Conservation (phyloP, 2,329 filamentous ascomycete species). For the Fusarium coicis region DNA sequence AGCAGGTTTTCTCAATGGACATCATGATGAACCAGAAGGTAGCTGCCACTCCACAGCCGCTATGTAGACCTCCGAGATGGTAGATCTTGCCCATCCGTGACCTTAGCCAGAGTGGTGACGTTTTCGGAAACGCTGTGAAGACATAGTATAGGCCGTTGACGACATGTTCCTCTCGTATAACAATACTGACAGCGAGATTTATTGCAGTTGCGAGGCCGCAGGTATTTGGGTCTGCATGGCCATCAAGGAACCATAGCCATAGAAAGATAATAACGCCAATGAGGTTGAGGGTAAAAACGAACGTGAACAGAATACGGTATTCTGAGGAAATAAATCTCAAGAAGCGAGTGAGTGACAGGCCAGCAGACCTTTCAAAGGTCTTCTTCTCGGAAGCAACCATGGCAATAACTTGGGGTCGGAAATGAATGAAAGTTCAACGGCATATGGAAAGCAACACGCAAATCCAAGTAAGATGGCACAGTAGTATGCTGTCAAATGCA, state of each 20-base stretch:
- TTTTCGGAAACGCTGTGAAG: constrained; percentile 51
- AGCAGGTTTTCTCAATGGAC: constrained; percentile 28
- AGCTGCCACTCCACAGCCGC: constrained; percentile 29
- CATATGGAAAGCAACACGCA: background rate
- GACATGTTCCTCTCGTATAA: constrained; percentile 60
- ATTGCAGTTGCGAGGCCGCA: constrained; percentile 50
- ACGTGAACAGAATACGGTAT: constrained; percentile 62
- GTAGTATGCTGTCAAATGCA: background rate
- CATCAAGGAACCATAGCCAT: constrained; percentile 38
- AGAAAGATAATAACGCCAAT: constrained; percentile 20
- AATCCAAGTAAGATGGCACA: background rate
- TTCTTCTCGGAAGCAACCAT: constrained; percentile 11
- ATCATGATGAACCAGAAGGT: constrained; percentile 34
- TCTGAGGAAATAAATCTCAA: constrained; percentile 36
- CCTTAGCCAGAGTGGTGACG: constrained; percentile 56
- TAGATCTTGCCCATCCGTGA: constrained; percentile 55
- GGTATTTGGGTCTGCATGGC: constrained; percentile 49
- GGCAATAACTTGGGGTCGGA: background rate
- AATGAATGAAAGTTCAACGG: constrained; percentile 5
- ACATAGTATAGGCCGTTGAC: constrained; percentile 57
- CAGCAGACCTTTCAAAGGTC: background rate
- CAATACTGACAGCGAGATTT: constrained; percentile 57
- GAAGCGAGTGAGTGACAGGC: constrained; percentile 35
- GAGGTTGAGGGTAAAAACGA: constrained; percentile 59
- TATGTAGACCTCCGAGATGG: constrained; percentile 55